Evolutionary conservation across 768 basidiomycete species (phyloP), one percentile per base, ranked within the genome.

Genomic region (Ephemerocybe angulata): DNA sequence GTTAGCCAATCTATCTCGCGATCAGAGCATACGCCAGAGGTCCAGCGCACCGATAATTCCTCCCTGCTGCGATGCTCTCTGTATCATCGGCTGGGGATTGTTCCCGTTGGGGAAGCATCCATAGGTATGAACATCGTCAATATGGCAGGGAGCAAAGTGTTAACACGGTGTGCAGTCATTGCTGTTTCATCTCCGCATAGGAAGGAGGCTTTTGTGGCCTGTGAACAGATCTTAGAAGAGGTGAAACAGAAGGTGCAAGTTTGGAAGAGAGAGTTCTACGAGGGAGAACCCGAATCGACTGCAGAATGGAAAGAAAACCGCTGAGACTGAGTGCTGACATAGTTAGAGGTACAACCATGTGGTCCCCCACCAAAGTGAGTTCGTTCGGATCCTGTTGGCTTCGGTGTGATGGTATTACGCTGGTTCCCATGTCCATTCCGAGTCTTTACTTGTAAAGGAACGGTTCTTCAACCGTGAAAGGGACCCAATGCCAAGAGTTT

Each of bases 201-300:
- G 29, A 85, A 83, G 61, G 90, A 90, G 64, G 86, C 89, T 6
- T 93, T 93, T 65, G 69, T 76, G 50, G 86, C 84, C 17, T 91
- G 89, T 66, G 91, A 93, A 68, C 81, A 74, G 61, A 83, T 94
- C 55, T 76, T 96, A n/a, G 93, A 96, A 67, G 80, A 85, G 55
- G 86, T 95, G 53, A 96, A 96, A 74, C 71, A 70, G 57, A 86
- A 82, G 63, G 90, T 80, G 38, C 92, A 91, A 68, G 88, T 95
- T 59, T 96, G 93, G 93, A 95, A 96, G 74, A 73, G 88, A 62
- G 93, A 95, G 65, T 90, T 81, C 63, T 95, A 94, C 62, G 86
- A 86, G 63, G 87, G 83, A 6, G 80, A 83, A 60, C 67, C 68
- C 48, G 85, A 86, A 42, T 78, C 74, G 29, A 75, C 73, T 48